Base-by-base conservation (phyloP, 345 rosid genomes). In the Hibiscus syriacus region DNA sequence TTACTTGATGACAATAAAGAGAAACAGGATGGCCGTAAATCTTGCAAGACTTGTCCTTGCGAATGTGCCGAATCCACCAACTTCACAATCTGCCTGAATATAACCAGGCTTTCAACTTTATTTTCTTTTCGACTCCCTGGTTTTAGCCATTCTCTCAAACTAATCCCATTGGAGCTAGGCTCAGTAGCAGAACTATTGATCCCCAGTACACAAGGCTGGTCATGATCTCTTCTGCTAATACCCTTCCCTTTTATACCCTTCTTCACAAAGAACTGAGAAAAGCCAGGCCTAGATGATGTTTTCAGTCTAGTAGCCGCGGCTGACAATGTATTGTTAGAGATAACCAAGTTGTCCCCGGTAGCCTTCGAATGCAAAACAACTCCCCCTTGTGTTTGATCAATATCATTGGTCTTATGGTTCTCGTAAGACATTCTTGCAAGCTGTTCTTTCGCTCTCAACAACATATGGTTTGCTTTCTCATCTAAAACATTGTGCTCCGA, bases 71-170 rank as follows among this genome's bases (percentile, higher is more conserved):
- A 79, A 74, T 84, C 85, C 74, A 87, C 88, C 49, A 90, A 70
- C 82, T 90, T 85, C 69, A 86, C 85, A 64, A 85, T 82, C 79
- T 82, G 88, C 82, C 76, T 84, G 72, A 90, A 85, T 50, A 90
- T 38, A 61, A 29, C 70, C 72, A 87, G 66, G 65, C 82, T 68
- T 50, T 81, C 80, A 32, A 53, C 66, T 65, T 78, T 87, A 66
- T 84, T 78, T 49, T 81, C 73, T 73, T 71, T 78, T 60, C 53
- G 43, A 54, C 48, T 49, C 70, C 81, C 81, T 5, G 77, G 74
- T 76, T 75, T 73, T 73, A 87, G 68, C 83, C 80, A 80, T 49
- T 84, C 91, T 75, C 91, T 87, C 83, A 90, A 79, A 78, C 76
- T 76, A 58, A 80, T 73, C 17, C 82, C 83, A 73, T 25, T 55